Percentiles rank a stretch among this genome's conserved stretches.
Evolutionary conservation across 352 stramenopile species (phyloP).

Genomic region (Phytophthora ohioensis): DNA sequence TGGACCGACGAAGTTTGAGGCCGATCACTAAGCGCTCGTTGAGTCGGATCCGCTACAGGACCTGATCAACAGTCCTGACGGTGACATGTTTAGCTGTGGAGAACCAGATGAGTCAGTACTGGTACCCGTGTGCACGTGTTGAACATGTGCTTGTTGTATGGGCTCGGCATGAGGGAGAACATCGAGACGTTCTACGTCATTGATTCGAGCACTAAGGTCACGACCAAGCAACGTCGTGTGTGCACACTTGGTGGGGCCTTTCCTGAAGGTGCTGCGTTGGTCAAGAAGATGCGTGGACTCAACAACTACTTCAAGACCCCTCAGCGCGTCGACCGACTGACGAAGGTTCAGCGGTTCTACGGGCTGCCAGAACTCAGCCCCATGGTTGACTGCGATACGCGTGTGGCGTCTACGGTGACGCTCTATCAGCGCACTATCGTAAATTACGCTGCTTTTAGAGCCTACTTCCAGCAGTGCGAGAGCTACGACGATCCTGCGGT

Average conservation of each 20-base stretch:
- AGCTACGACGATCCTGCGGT: background rate
- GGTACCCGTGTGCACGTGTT: too few relatives aligned
- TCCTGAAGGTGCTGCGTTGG: background rate
- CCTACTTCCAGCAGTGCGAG: background rate
- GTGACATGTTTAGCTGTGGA: too few relatives aligned
- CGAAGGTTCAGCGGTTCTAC: background rate
- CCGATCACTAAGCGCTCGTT: too few relatives aligned
- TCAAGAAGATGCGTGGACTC: background rate
- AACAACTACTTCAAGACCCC: slow-evolving; percentile 11
- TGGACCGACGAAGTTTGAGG: too few relatives aligned
- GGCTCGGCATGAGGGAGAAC: background rate
- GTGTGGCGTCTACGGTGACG: background rate
- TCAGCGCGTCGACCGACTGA: background rate
- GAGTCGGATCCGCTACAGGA: too few relatives aligned
- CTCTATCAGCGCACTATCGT: slow-evolving; percentile 1
- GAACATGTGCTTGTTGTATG: too few relatives aligned
- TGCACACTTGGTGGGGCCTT: background rate
- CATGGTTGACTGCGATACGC: slow-evolving; percentile 2
- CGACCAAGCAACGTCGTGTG: background rate
- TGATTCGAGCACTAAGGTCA: background rate
- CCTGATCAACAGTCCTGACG: too few relatives aligned
- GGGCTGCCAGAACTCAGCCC: background rate
- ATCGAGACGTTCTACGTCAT: background rate
- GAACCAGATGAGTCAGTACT: too few relatives aligned
- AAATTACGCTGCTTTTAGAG: slow-evolving; percentile 6